Evolutionary conservation across 352 stramenopile species (phyloP).

Genomic region (Peronospora farinosa): DNA sequence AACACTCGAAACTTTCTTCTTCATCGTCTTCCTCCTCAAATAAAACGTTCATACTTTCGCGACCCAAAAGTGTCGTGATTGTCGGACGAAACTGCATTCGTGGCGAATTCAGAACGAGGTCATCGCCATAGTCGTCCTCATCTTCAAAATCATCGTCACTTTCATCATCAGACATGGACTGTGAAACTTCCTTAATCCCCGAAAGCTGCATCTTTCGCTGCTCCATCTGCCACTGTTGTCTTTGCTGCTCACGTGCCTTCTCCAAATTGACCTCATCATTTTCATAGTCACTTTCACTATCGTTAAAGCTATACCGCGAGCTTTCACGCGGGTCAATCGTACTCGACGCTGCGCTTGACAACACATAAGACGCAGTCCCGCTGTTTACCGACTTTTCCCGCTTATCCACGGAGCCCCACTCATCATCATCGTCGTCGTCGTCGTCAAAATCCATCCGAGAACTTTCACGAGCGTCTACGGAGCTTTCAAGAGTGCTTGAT

Average conservation of each 20-base stretch:
- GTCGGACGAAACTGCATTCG: slow-evolving; percentile 41
- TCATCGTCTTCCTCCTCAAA: slow-evolving; percentile 59
- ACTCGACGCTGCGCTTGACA: slow-evolving; percentile 23
- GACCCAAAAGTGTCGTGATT: slow-evolving; percentile 39
- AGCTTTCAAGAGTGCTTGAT: slow-evolving; percentile 11
- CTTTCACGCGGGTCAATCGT: slow-evolving; percentile 23
- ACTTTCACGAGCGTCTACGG: slow-evolving; percentile 30
- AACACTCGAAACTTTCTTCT: slow-evolving; percentile 22
- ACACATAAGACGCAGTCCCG: slow-evolving; percentile 13
- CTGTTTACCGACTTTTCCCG: slow-evolving; percentile 17
- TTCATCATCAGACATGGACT: slow-evolving; percentile 27
- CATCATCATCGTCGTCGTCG: slow-evolving; percentile 22
- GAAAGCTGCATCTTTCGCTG: slow-evolving; percentile 32
- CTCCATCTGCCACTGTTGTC: slow-evolving; percentile 35
- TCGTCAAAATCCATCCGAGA: slow-evolving; percentile 34
- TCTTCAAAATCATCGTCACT: slow-evolving; percentile 29
- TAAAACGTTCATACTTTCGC: slow-evolving; percentile 49
- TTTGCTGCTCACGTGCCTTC: slow-evolving; percentile 23
- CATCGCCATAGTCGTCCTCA: slow-evolving; percentile 27
- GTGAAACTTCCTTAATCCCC: slow-evolving; percentile 22
- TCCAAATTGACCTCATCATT: slow-evolving; percentile 23
- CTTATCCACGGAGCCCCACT: slow-evolving; percentile 5
- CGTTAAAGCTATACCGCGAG: slow-evolving; percentile 22
- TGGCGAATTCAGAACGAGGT: slow-evolving; percentile 31
- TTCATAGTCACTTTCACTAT: slow-evolving; percentile 23